These are phyloP conservation scores for Cercis canadensis DNA, from an alignment of 306 rosid species.

Conservation along the genomic window DNA sequence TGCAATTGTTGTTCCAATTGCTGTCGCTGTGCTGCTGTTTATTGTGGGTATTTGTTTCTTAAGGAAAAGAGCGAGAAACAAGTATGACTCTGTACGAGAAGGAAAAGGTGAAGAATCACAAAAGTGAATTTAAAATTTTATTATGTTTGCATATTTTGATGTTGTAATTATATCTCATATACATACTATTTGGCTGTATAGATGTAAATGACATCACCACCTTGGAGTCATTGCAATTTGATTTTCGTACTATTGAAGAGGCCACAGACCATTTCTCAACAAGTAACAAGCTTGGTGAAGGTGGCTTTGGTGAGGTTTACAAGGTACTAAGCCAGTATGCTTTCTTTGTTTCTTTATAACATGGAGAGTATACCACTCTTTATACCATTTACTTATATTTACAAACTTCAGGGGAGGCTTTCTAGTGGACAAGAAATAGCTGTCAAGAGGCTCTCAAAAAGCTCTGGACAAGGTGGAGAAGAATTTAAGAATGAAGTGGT, in stretches of 20 bases:
- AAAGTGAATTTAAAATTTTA: background rate
- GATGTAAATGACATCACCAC: conserved; percentile 34
- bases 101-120: conserved; percentile 34
- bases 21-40: conserved; percentile 30
- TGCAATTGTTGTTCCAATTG: conserved; percentile 38
- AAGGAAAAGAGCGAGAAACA: conserved; percentile 24
- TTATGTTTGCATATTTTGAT: background rate
- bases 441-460: conserved; percentile 30
- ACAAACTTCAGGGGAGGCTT: conserved; percentile 30
- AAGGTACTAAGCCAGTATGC: too few relatives aligned
- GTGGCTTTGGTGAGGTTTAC: conserved; percentile 50
- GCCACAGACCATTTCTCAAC: conserved; percentile 58
- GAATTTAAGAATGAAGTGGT: conserved; percentile 36
- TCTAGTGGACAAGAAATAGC: conserved; percentile 25
- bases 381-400: background rate
- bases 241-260: conserved; percentile 39
- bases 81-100: conserved; percentile 1
- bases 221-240: conserved; percentile 50
- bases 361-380: too few relatives aligned
- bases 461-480: conserved; percentile 24
- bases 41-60: conserved; percentile 30
- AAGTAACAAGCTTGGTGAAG: conserved; percentile 53
- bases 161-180: background rate
- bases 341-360: too few relatives aligned
- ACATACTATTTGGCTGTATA: conserved; percentile 16